These are phyloP conservation scores for Mycocentrospora acerina DNA, from an alignment of 2,329 filamentous ascomycete genomes.

Conservation along the genomic window DNA sequence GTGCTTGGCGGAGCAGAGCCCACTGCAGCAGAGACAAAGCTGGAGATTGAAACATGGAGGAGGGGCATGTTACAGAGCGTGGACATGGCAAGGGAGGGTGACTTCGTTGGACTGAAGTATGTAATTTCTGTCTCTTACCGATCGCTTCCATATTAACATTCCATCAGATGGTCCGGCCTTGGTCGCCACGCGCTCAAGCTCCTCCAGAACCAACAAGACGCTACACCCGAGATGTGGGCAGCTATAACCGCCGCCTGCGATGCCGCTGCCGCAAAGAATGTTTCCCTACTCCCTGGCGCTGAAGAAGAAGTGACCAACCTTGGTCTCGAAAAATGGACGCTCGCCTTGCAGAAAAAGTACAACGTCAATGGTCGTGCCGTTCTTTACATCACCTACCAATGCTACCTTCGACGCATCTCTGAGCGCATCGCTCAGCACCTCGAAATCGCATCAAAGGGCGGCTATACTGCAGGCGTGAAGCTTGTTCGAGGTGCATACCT, in stretches of 20 bases:
- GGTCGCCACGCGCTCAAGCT: constrained; percentile 70
- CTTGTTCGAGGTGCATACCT: constrained; percentile 61
- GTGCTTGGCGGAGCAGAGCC: constrained; percentile 66
- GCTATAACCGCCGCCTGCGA: constrained; percentile 76
- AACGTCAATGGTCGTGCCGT: constrained; percentile 66
- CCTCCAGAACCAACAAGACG: constrained; percentile 63
- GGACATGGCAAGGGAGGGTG: constrained; percentile 51
- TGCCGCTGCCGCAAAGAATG: constrained; percentile 66
- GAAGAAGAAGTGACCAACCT: constrained; percentile 78
- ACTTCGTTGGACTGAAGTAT: constrained; percentile 58
- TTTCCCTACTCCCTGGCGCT: constrained; percentile 80
- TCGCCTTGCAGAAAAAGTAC: constrained; percentile 74
- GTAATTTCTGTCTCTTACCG: constrained; percentile 6
- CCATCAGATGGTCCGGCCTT: constrained; percentile 72
- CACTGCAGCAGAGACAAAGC: constrained; percentile 54
- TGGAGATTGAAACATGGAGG: constrained; percentile 71
- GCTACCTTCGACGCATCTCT: constrained; percentile 55
- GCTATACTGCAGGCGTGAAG: constrained; percentile 58
- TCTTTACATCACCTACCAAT: constrained; percentile 68
- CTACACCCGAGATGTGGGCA: constrained; percentile 63
- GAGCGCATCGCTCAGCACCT: constrained; percentile 50
- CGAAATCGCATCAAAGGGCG: constrained; percentile 46
- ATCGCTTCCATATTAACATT: constrained; percentile 13
- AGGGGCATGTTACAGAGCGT: constrained; percentile 75
- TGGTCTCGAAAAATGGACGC: constrained; percentile 79